Base-by-base conservation (phyloP, 805 yeast genomes). In the Ogataea polymorpha region DNA sequence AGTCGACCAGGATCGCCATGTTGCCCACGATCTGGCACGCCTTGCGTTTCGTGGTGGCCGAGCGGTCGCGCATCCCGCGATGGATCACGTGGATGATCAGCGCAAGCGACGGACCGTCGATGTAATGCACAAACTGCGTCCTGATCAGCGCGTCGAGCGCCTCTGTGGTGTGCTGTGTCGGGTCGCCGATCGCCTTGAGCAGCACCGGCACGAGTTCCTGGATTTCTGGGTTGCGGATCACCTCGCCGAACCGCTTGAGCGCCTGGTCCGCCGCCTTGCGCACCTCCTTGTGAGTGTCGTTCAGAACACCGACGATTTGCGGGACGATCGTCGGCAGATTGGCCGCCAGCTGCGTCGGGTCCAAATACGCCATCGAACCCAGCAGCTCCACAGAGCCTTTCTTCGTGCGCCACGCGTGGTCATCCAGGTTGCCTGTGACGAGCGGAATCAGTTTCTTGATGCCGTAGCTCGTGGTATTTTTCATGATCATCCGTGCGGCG, bases 1-100 rank as follows among this genome's bases (percentile, higher is more conserved):
- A 72, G 55, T 91, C 98, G 13, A 95, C 96, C 55, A 93, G 72
- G 60, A 93, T 88, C 2, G 98, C 89, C 98, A 93, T 93, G 59
- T 93, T 93, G 48, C 99, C 99, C 23, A 93, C 97, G 70, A 93
- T 91, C 65, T 93, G 97, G 63, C 98, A 90, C 0, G 98, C 91
- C 62, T 88, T 88, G 61, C 86, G 79, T 70, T 91, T 93, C 5
- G 93, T 86, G 31, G 80, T 72, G 0, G 98, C 97, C n/a, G 96
- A 85, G 56, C 99, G 73, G 52, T 91, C 98, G 38, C 77, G 79
- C 86, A 93, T 80, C 67, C 98, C 99, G 63, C 99, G 79, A 60
- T 88, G 93, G 35, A 93, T 83, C 38, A 93, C 96, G 59, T 90
- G 96, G 47, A 90, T 87, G 41, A 93, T 88, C 54, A 93, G 74